Evolutionary conservation across 202 grass and related monocot genomes (phyloP), one percentile per base, ranked within the genome.

Genomic region (Alloteropsis angusta): DNA sequence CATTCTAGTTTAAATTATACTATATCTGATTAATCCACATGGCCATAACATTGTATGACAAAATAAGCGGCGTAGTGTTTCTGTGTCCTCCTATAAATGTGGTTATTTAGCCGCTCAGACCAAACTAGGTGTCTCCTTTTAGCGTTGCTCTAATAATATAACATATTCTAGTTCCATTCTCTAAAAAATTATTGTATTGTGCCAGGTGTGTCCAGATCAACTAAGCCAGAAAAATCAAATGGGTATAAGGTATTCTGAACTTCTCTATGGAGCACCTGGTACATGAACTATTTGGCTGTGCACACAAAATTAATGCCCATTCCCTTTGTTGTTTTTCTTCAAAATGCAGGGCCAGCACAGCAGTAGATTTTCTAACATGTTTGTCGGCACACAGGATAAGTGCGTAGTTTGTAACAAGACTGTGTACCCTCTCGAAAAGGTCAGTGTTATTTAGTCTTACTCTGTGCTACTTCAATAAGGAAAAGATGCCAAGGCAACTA

Each of bases 361-460:
- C 25, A 93, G 83, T 74, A 90, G 80, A 86, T 90, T 91, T 54
- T 89, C 91, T 69, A 91, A 80, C 68, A 87, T 97, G 79, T 97
- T 97, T 77, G 80, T 87, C 0, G 91, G 94, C 7, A 97, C 94
- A 17, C 91, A 91, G 63, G 94, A 97, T 21, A 93, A 97, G 76
- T 97, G 94, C 1, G 69, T 92, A 30, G 87, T 88, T 56, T 97
- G 94, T 80, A 91, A 80, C 43, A 97, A 93, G 86, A 97, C 88
- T 21, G 94, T 97, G 14, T 97, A 97, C 75, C 92, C 84, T 37
- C 72, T 97, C 71, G 91, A 97, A 82, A 97, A 92, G 94, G 96
- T 95, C 9, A 37, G 79, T 61, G 49, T 83, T 39, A 75, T 65
- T 75, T 71, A 44, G 5, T 76, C 32, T 77, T 82, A 23, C 7